A percentile compares a stretch with the other conserved stretches of the same genome.
Evolutionary conservation across 257 asterid genomes (phyloP).

Genomic region (Salvia splendens): DNA sequence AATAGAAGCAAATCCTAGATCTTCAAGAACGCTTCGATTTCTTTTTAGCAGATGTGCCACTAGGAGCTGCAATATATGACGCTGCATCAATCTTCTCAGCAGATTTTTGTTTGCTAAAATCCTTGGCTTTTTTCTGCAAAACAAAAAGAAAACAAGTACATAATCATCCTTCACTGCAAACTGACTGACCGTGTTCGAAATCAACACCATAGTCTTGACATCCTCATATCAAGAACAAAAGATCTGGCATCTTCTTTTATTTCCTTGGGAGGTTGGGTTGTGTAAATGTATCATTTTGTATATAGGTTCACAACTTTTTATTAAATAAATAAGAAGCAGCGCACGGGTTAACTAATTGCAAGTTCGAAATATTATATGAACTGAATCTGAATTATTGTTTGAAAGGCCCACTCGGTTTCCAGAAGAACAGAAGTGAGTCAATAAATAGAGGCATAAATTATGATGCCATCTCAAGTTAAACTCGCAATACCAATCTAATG

Average conservation of each 20-base stretch:
- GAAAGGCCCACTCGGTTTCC: no score
- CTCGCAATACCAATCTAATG: not conserved
- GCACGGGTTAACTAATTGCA: no score
- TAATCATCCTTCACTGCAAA: not conserved
- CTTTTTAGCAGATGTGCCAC: slow-evolving; percentile 41
- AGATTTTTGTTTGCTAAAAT: slow-evolving; percentile 53
- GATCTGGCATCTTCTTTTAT: no score
- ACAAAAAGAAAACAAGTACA: not conserved
- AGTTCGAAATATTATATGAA: no score
- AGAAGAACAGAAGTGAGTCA: not conserved
- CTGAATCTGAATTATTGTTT: no score
- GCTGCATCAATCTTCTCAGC: slow-evolving; percentile 65
- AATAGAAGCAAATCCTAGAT: not conserved
- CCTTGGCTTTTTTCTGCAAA: slow-evolving; percentile 70
- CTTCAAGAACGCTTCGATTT: slow-evolving; percentile 45
- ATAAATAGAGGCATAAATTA: not conserved
- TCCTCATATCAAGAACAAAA: no score
- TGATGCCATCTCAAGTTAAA: not conserved
- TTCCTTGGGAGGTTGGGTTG: no score
- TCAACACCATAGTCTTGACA: no score
- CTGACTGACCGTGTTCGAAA: not conserved
- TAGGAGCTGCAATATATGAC: slow-evolving; percentile 59
- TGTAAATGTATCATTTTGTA: no score
- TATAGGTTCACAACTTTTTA: no score
- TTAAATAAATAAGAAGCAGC: no score